Percentiles rank a stretch among this genome's conserved stretches.
Conservation (phyloP, 2,329 filamentous ascomycete genomes). For the Geoglossum cookeanum region DNA sequence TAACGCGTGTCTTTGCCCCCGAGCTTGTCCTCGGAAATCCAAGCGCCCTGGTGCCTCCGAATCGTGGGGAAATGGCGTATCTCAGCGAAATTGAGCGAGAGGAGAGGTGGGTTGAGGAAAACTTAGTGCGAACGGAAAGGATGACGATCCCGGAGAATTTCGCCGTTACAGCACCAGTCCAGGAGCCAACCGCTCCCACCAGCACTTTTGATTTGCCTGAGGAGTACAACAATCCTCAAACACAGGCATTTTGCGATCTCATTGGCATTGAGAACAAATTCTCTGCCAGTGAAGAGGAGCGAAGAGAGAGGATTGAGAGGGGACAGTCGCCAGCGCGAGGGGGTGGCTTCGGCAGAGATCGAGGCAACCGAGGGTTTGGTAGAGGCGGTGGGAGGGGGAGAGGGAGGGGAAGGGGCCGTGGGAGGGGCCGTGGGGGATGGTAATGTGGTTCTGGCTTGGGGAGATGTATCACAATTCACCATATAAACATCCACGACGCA, state of each 20-base stretch:
- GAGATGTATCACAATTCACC: no score
- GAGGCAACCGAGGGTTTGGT: constrained; percentile 5
- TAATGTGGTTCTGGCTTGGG: no score
- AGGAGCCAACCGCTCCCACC: constrained; percentile 38
- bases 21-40: constrained; percentile 45
- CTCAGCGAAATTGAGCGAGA: constrained; percentile 46
- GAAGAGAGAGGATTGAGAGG: constrained; percentile 33
- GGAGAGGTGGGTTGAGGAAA: constrained; percentile 59
- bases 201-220: constrained; percentile 42
- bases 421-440: constrained; percentile 6
- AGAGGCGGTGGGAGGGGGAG: constrained; percentile 2
- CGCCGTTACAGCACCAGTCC: constrained; percentile 50
- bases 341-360: constrained; percentile 7
- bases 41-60: constrained; percentile 30
- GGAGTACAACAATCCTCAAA: constrained; percentile 81
- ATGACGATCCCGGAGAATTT: constrained; percentile 66
- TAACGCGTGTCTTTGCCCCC: constrained; percentile 61
- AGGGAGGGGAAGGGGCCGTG: constrained; percentile 8
- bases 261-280: constrained; percentile 61
- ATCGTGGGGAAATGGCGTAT: constrained; percentile 54
- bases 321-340: constrained; percentile 33
- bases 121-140: constrained; percentile 43
- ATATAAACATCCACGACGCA: no score
- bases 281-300: constrained; percentile 53
- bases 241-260: constrained; percentile 58